Evolutionary conservation across 2,329 filamentous ascomycete genomes (phyloP).

Genomic region (Thelonectria olida): DNA sequence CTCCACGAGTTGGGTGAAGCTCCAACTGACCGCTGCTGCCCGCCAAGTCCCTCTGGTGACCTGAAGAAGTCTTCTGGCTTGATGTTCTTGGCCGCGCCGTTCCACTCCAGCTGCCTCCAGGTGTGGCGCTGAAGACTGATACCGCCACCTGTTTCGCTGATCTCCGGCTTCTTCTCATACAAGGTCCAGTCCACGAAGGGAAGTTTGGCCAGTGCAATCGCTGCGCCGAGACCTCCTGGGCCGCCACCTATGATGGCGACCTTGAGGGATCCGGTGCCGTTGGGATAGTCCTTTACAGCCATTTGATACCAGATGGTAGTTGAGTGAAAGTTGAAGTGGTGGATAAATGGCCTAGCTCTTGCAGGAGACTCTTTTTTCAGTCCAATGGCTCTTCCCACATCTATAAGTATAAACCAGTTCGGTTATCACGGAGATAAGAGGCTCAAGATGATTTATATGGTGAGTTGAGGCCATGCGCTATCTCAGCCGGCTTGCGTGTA

Average conservation of each 20-base stretch:
- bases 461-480: constrained; percentile 1
- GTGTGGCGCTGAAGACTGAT: constrained; percentile 48
- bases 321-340: background rate
- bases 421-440: background rate
- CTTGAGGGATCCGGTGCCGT: constrained; percentile 23
- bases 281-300: constrained; percentile 29
- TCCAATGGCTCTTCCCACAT: background rate
- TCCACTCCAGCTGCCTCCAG: constrained; percentile 46
- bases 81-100: constrained; percentile 45
- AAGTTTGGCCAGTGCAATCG: constrained; percentile 43
- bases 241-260: constrained; percentile 42
- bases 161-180: constrained; percentile 47
- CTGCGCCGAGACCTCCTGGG: constrained; percentile 42
- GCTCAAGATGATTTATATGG: constrained; percentile 12
- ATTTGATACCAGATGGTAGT: constrained; percentile 16
- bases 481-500: background rate
- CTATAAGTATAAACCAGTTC: background rate
- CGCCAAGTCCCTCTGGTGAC: constrained; percentile 34
- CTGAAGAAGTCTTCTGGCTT: constrained; percentile 43
- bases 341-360: background rate
- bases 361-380: background rate
- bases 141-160: constrained; percentile 50
- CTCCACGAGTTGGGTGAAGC: fast-evolving
- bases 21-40: constrained; percentile 34
- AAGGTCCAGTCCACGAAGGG: constrained; percentile 44